A percentile compares a stretch with the other conserved stretches of the same genome.
Conservation (phyloP, 225 moss, liverwort and hornwort genomes). For the Anthoceros angustus region DNA sequence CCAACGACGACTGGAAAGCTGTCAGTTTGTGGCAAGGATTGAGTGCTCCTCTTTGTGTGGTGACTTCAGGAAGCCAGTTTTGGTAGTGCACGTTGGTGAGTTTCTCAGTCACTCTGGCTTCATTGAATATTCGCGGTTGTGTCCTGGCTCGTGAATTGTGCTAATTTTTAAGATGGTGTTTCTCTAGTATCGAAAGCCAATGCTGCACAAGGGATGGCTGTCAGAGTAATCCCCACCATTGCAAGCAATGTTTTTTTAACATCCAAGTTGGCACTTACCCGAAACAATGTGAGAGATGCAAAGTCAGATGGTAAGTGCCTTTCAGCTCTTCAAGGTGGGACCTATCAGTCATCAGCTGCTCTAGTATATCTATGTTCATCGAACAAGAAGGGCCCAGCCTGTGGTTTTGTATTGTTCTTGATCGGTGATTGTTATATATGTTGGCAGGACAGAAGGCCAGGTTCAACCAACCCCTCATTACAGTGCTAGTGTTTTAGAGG, state of each 20-base stretch:
- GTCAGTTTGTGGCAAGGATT: slow-evolving; percentile 23
- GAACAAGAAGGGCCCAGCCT: background rate
- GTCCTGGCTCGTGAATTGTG: slow-evolving; percentile 11
- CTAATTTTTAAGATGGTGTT: too few species aligned
- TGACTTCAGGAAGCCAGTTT: slow-evolving; percentile 64
- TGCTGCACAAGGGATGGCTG: slow-evolving; percentile 20
- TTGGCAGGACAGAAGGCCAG: slow-evolving; percentile 46
- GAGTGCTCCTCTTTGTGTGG: slow-evolving; percentile 50
- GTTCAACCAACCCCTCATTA: slow-evolving; percentile 65
- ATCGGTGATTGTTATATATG: slow-evolving; percentile 13
- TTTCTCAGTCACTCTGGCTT: background rate
- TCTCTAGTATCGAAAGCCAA: background rate
- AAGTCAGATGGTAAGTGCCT: slow-evolving; percentile 32
- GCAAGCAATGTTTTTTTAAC: slow-evolving; percentile 34
- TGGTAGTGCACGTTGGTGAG: slow-evolving; percentile 38
- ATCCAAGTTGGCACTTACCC: slow-evolving; percentile 41
- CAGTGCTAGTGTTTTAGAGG: slow-evolving; percentile 67
- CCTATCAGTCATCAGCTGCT: too few species aligned
- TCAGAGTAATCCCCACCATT: slow-evolving; percentile 58
- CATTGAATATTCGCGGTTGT: background rate
- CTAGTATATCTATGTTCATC: too few species aligned
- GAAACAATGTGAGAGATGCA: slow-evolving; percentile 56
- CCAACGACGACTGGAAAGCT: slow-evolving; percentile 29
- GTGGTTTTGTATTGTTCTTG: background rate
- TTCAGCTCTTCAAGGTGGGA: background rate